phyloP scores from a whole-genome alignment of 1,139 yeast species.

The Debaryomycetaceae sp. region DNA sequence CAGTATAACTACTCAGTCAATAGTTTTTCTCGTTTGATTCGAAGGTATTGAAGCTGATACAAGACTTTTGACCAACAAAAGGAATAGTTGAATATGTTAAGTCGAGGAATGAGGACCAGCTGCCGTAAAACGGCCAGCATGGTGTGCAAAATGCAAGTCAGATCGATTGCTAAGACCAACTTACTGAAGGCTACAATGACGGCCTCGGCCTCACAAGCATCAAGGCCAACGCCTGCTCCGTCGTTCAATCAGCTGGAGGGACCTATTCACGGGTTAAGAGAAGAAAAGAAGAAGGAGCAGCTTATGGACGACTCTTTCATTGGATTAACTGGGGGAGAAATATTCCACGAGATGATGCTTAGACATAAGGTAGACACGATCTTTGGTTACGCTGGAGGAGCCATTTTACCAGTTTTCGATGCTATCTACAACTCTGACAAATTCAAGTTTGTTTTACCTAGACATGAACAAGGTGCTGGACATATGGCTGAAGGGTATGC shows the following conservation, averaged over 20 bases:
- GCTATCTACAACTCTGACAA: constrained; percentile 90
- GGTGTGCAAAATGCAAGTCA: constrained; percentile 15
- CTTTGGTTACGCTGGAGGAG: constrained; percentile 97
- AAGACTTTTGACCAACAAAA: not conserved
- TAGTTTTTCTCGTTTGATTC: too few species aligned
- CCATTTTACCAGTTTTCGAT: constrained; percentile 94
- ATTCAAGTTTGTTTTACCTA: constrained; percentile 87
- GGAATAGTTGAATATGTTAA: not conserved
- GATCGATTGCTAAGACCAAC: constrained; percentile 32
- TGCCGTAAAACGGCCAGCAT: constrained; percentile 8
- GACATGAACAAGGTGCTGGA: constrained; percentile 99
- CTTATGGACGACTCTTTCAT: constrained; percentile 81
- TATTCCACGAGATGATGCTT: constrained; percentile 97
- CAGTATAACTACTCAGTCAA: too few species aligned
- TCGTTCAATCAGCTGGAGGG: constrained; percentile 28
- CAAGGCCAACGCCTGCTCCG: constrained; percentile 40
- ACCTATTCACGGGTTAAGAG: constrained; percentile 7
- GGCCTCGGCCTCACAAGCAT: constrained; percentile 10
- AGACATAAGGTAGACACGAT: constrained; percentile 93
- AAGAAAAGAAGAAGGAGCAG: constrained; percentile 10
- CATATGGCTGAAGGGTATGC: constrained; percentile 99
- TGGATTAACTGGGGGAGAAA: constrained; percentile 96
- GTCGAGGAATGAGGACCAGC: constrained; percentile 7
- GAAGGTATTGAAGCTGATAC: too few species aligned
- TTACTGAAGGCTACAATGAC: constrained; percentile 36